These are phyloP conservation scores for Cryptococcus sp. DNA, from an alignment of 1,284 basidiomycete species.

Conservation along the genomic window DNA sequence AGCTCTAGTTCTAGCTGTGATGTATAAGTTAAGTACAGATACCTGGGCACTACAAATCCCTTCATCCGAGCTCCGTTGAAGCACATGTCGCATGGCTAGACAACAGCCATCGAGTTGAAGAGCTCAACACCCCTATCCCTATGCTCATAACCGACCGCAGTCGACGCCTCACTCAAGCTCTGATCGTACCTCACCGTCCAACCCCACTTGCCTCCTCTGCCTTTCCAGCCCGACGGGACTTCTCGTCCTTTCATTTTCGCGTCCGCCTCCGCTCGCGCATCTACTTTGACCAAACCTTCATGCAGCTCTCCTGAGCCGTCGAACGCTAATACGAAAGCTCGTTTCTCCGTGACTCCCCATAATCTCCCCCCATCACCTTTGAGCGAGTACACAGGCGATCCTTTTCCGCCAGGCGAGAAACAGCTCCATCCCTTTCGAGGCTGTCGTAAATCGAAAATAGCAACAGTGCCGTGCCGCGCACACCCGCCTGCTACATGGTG, in stretches of 20 bases:
- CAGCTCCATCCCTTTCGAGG: constrained; percentile 39
- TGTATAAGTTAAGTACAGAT: too few species aligned
- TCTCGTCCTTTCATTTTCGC: constrained; percentile 19
- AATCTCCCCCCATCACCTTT: constrained; percentile 47
- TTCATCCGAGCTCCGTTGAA: too few species aligned
- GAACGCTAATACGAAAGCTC: constrained; percentile 49
- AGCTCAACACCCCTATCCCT: constrained; percentile 28
- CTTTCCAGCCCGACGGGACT: constrained; percentile 32
- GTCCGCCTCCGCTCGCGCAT: constrained; percentile 16
- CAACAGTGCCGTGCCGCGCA: constrained; percentile 46
- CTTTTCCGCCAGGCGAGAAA: constrained; percentile 49
- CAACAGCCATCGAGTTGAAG: constrained; percentile 28
- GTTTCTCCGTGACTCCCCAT: constrained; percentile 50
- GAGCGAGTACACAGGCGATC: constrained; percentile 50
- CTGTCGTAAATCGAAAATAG: constrained; percentile 44
- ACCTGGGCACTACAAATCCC: too few species aligned
- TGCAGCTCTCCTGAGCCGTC: constrained; percentile 31
- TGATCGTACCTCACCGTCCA: constrained; percentile 42
- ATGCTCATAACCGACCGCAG: constrained; percentile 45
- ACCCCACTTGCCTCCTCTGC: constrained; percentile 35
- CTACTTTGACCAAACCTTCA: constrained; percentile 22
- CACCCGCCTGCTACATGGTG: constrained; percentile 44
- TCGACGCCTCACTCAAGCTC: constrained; percentile 10
- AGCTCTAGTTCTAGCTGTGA: not conserved
- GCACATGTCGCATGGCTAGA: not conserved